Evolutionary conservation across 768 basidiomycete genomes (phyloP).

Genomic region (Russula ochroleuca): DNA sequence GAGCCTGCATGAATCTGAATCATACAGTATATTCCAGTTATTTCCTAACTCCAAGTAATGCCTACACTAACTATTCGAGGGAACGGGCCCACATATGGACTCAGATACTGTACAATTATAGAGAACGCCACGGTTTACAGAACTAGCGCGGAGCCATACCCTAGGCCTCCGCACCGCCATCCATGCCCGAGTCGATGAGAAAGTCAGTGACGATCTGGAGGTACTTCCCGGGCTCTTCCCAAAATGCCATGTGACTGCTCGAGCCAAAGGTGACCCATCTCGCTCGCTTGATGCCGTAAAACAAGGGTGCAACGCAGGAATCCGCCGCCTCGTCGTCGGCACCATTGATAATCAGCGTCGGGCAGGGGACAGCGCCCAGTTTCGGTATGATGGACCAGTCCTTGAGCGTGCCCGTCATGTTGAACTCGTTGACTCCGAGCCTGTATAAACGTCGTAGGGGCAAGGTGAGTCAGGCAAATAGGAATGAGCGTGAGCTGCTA

Average conservation of each 20-base stretch:
- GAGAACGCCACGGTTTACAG: background rate
- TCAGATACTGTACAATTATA: background rate
- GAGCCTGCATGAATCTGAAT: too few species aligned
- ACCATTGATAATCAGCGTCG: constrained; percentile 28
- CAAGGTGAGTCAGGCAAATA: background rate
- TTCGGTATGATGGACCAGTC: constrained; percentile 22
- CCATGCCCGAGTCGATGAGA: constrained; percentile 1
- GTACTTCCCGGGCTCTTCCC: constrained; percentile 28
- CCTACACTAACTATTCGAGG: background rate
- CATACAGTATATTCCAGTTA: background rate
- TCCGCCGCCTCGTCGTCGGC: constrained; percentile 26
- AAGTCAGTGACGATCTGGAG: constrained; percentile 22
- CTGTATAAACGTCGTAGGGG: background rate
- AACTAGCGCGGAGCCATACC: background rate
- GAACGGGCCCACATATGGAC: background rate
- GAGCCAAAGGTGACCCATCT: constrained; percentile 25
- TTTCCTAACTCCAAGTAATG: background rate
- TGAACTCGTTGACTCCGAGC: constrained; percentile 9
- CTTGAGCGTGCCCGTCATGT: constrained; percentile 26
- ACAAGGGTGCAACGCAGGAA: constrained; percentile 22
- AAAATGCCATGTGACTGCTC: constrained; percentile 26
- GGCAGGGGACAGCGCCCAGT: constrained; percentile 24
- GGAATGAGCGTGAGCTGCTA: background rate
- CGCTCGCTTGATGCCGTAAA: constrained; percentile 19
- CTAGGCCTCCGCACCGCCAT: background rate